Evolutionary conservation across 805 yeast species (phyloP).

Genomic region (Candida insectorum): DNA sequence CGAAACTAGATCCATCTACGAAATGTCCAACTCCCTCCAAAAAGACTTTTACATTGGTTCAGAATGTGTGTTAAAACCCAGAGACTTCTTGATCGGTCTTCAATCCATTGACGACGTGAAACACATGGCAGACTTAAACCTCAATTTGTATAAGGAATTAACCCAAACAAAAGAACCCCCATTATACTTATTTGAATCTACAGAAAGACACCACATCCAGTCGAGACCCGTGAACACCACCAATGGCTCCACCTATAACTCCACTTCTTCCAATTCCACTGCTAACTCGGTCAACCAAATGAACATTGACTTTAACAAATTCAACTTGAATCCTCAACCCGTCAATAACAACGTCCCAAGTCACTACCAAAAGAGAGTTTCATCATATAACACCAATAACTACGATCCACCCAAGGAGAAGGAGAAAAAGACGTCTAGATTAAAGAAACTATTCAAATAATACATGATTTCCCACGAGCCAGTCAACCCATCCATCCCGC

Average conservation of each 20-base stretch:
- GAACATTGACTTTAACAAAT: constrained; percentile 13
- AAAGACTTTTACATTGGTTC: constrained; percentile 82
- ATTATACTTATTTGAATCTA: constrained; percentile 33
- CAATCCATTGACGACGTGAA: constrained; percentile 38
- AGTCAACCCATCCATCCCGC: too few relatives aligned
- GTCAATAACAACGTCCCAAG: constrained; percentile 14
- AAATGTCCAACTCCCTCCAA: constrained; percentile 56
- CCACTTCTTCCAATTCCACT: constrained; percentile 4
- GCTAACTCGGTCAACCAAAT: constrained; percentile 6
- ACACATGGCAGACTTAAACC: constrained; percentile 39
- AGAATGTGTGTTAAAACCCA: constrained; percentile 65
- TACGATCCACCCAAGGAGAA: constrained; percentile 7
- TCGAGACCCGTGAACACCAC: constrained; percentile 3
- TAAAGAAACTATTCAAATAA: constrained; percentile 43
- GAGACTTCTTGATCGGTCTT: constrained; percentile 42
- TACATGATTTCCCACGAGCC: background rate
- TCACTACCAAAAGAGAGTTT: constrained; percentile 22
- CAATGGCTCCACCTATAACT: constrained; percentile 1
- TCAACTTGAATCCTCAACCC: constrained; percentile 11
- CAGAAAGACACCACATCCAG: constrained; percentile 13
- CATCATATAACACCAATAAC: constrained; percentile 8
- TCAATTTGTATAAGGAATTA: constrained; percentile 27
- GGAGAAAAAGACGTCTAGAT: constrained; percentile 44
- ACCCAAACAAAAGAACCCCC: constrained; percentile 41
- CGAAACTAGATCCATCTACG: constrained; percentile 75